Percentiles rank a stretch among this genome's conserved stretches.
phyloP scores from a whole-genome alignment of 2,329 filamentous ascomycete species.

The Diaporthe velutina region DNA sequence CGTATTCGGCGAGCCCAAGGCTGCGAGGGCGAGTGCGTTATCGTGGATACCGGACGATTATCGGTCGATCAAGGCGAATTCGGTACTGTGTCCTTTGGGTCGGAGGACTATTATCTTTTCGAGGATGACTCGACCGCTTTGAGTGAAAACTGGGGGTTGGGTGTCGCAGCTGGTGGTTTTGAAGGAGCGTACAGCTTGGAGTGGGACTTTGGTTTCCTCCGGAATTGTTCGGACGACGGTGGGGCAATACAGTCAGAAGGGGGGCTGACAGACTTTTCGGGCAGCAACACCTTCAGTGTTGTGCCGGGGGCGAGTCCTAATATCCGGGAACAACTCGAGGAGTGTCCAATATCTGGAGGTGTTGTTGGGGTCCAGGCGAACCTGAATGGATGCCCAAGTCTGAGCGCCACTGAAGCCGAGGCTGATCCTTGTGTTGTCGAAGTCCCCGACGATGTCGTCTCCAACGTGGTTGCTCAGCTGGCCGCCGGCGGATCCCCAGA shows the following conservation, averaged over 20 bases:
- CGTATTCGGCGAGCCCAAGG: not conserved
- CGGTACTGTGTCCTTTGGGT: not conserved
- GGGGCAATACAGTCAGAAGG: not conserved
- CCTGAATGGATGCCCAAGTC: constrained; percentile 1
- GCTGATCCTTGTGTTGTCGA: constrained; percentile 25
- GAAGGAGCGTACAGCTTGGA: constrained; percentile 12
- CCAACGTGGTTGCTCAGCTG: not conserved
- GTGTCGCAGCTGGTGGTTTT: not conserved
- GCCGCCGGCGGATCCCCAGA: constrained; percentile 4
- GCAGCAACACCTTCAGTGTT: constrained; percentile 10
- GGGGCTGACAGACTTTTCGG: not conserved
- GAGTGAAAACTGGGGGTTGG: not conserved
- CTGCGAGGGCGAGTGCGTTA: constrained; percentile 4
- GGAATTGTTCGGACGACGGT: constrained; percentile 20
- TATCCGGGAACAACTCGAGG: not conserved
- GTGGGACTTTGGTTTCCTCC: constrained; percentile 24
- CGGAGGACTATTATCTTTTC: constrained; percentile 11
- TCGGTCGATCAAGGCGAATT: constrained; percentile 7
- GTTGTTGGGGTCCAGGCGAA: not conserved
- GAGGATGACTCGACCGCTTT: not conserved
- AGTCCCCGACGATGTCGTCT: constrained; percentile 3
- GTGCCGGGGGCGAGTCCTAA: not conserved
- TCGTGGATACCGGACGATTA: constrained; percentile 14
- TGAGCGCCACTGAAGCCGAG: not conserved
- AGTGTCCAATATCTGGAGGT: constrained; percentile 2